Conservation (phyloP, 805 yeast species). For the Wickerhamiella qilinensis region DNA sequence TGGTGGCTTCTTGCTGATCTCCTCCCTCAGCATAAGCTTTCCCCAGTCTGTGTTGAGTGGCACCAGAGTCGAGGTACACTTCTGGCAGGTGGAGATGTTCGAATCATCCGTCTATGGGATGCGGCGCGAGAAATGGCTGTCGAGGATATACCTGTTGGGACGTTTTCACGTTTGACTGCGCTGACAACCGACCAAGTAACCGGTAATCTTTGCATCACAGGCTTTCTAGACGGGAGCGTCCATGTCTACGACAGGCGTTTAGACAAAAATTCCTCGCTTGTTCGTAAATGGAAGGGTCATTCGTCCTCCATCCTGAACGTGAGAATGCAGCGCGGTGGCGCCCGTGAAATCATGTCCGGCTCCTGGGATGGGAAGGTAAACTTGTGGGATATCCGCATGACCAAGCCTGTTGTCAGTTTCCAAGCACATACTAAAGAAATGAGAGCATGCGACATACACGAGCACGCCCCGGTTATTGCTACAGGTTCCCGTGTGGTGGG, state of each 20-base stretch:
- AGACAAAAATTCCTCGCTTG: constrained; percentile 74
- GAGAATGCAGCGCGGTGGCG: constrained; percentile 95
- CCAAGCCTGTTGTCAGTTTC: constrained; percentile 52
- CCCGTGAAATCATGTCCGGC: constrained; percentile 76
- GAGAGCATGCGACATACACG: constrained; percentile 72
- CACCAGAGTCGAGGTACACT: constrained; percentile 89
- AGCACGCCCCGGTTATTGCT: constrained; percentile 89
- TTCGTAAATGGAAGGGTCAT: constrained; percentile 53
- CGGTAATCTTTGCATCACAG: constrained; percentile 78
- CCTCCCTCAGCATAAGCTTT: constrained; percentile 59
- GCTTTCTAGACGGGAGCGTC: constrained; percentile 79
- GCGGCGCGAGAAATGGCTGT: constrained; percentile 84
- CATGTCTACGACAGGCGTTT: constrained; percentile 83
- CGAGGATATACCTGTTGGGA: constrained; percentile 78
- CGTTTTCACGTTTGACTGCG: constrained; percentile 74
- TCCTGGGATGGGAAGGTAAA: constrained; percentile 61
- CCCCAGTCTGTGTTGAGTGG: constrained; percentile 86
- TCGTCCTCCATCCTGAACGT: constrained; percentile 53
- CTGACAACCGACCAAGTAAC: constrained; percentile 91
- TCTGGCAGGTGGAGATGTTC: constrained; percentile 86
- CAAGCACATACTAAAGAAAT: constrained; percentile 35
- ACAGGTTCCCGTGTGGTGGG: constrained; percentile 71
- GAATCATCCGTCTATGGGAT: constrained; percentile 86
- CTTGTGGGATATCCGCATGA: constrained; percentile 74
- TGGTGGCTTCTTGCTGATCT: constrained; percentile 91